Percentiles rank a stretch among this genome's conserved stretches.
Evolutionary conservation across 1,284 basidiomycete genomes (phyloP).

Genomic region (Leccinum fuscescens): DNA sequence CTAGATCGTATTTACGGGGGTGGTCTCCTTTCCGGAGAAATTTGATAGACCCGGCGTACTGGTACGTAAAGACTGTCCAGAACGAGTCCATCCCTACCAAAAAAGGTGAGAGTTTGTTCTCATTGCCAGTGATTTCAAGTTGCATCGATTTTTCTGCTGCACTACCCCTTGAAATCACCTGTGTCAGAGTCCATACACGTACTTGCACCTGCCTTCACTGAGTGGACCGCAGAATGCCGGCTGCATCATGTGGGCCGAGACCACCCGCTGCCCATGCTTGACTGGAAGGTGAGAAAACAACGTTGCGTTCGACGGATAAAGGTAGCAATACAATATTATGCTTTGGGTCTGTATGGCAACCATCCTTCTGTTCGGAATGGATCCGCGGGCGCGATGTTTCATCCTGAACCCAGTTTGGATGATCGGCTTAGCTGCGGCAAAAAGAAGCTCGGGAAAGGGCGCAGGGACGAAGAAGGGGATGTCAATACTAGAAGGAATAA

Average conservation of each 20-base stretch:
- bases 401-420: slow-evolving; percentile 8
- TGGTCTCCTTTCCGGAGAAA: slow-evolving; percentile 23
- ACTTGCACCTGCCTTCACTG: slow-evolving; percentile 6
- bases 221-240: slow-evolving; percentile 13
- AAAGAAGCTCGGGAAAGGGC: slow-evolving; percentile 19
- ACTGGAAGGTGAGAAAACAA: slow-evolving; percentile 22
- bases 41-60: slow-evolving; percentile 23
- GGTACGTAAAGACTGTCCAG: slow-evolving; percentile 30
- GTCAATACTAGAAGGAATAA: slow-evolving; percentile 12
- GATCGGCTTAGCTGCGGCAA: slow-evolving; percentile 29
- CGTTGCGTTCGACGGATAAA: slow-evolving; percentile 15
- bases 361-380: slow-evolving; percentile 15
- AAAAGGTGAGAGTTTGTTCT: slow-evolving; percentile 26
- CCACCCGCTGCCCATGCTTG: slow-evolving; percentile 18
- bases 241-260: slow-evolving; percentile 15
- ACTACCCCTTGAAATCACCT: slow-evolving; percentile 8
- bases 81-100: slow-evolving; percentile 23
- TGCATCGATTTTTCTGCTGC: slow-evolving; percentile 17
- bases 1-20: slow-evolving; percentile 25
- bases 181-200: slow-evolving; percentile 3
- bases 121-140: slow-evolving; percentile 6
- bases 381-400: slow-evolving; percentile 30
- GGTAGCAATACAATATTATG: slow-evolving; percentile 12
- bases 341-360: slow-evolving; percentile 19
- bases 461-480: slow-evolving; percentile 12